Base-by-base conservation (phyloP, 305 asterid genomes). In the Rubia balearica region DNA sequence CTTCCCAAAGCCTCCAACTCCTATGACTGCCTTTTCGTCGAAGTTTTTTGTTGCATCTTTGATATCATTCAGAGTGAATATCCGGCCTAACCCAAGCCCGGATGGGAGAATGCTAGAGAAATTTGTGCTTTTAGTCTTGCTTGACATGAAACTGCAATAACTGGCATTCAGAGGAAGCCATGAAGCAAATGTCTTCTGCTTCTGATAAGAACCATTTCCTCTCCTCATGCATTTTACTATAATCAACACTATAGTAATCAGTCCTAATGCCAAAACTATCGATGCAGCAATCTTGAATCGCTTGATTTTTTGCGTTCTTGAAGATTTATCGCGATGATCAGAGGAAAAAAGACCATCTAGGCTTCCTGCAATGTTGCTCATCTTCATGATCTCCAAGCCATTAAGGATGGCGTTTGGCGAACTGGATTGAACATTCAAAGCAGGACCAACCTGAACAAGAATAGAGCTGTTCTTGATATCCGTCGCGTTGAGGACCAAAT, bases 1-100 rank as follows among this genome's bases (percentile, higher is more conserved):
- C 73, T 91, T 94, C 6, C 96, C 98, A 11, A 94, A 94, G 0
- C 98, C 97, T 6, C 97, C 96, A 10, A 94, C 90, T 48, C 97
- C 97, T 1, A 91, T 82, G 6, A 91, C 86, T 0, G 80, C 87
- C 40, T 81, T 81, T 36, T 91, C 96, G 36, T 88, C 94, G 40
- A 93, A 93, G 61, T 85, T 85, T 69, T 83, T 89, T 1, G 98
- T 91, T 5, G 97, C 97, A 8, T 80, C 85, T 1, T 81, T 79
- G 2, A 91, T 74, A 57, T 93, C 96, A 16, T 49, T 81, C 68
- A 93, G 78, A 22, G 89, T 85, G 81, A 93, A 91, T 75, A 60
- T 65, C 19, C 88, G 80, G 36, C 98, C 98, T 6, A 93, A 87
- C 55, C 76, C 67, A 62, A 84, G 80, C 48, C 91, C 90, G 0